These are phyloP conservation scores for Berberis thunbergii DNA, from an alignment of 164 flowering plant genomes.

Conservation along the genomic window DNA sequence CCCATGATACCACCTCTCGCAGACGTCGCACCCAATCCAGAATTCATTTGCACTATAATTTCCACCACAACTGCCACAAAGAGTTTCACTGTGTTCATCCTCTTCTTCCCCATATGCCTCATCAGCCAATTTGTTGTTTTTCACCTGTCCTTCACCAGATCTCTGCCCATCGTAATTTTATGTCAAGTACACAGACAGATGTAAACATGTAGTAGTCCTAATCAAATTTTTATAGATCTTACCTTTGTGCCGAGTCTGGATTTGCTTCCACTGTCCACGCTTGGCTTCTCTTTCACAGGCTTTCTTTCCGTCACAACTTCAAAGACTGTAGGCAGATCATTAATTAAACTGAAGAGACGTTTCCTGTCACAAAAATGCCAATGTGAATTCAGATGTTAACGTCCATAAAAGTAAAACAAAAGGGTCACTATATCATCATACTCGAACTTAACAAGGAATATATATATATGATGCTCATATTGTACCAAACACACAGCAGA, in stretches of 20 bases:
- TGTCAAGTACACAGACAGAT: neutral
- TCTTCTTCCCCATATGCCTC: conserved; percentile 71
- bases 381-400: neutral
- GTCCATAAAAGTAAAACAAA: neutral
- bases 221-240: conserved; percentile 1
- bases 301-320: conserved; percentile 82
- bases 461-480: no score
- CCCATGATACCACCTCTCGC: conserved; percentile 88
- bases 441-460: no score
- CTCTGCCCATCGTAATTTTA: conserved; percentile 28
- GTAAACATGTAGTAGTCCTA: neutral
- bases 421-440: neutral
- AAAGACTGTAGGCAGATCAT: conserved; percentile 80
- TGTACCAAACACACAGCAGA: no score
- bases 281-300: conserved; percentile 61
- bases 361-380: conserved; percentile 37
- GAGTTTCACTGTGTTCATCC: conserved; percentile 79
- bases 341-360: conserved; percentile 72
- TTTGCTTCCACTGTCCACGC: conserved; percentile 72
- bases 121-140: conserved; percentile 55
- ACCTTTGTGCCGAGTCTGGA: conserved; percentile 65
- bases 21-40: conserved; percentile 87
- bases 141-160: conserved; percentile 65
- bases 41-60: conserved; percentile 1
- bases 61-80: neutral